A percentile compares a stretch with the other conserved stretches of the same genome.
Evolutionary conservation across 306 rosid species (phyloP).

Genomic region (Citrullus mucosospermus): DNA sequence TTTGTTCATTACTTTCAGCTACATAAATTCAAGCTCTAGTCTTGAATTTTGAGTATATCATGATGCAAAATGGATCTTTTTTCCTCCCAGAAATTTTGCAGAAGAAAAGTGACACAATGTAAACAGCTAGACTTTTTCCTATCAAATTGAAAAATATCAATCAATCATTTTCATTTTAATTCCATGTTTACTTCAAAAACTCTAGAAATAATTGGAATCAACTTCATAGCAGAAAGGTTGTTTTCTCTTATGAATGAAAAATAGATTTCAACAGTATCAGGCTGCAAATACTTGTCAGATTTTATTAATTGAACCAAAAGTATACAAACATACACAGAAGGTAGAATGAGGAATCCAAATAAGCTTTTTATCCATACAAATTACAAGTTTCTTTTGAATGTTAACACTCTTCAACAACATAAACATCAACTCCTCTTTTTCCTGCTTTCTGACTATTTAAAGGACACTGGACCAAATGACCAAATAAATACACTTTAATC

Average conservation of each 20-base stretch:
- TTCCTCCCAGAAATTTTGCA: neutral
- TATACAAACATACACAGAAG: too few species aligned
- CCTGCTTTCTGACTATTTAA: neutral
- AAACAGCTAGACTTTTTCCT: too few species aligned
- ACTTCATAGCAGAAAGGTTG: neutral
- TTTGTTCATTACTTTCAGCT: neutral
- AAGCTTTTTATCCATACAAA: neutral
- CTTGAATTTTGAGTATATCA: too few species aligned
- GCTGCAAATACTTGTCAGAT: too few species aligned
- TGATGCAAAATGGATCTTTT: neutral
- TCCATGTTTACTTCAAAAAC: too few species aligned
- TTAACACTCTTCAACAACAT: neutral
- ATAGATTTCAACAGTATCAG: too few species aligned
- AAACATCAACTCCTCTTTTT: neutral
- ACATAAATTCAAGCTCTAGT: neutral
- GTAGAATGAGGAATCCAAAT: neutral
- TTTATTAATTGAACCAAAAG: too few species aligned
- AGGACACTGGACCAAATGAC: neutral
- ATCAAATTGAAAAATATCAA: too few species aligned
- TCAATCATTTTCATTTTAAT: neutral
- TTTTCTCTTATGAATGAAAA: neutral
- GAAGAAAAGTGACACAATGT: too few species aligned
- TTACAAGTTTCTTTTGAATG: neutral
- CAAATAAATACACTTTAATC: constrained; percentile 4
- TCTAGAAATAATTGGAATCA: too few species aligned